Conservation (phyloP, 1,284 basidiomycete species). For the Austropuccinia psidii region DNA sequence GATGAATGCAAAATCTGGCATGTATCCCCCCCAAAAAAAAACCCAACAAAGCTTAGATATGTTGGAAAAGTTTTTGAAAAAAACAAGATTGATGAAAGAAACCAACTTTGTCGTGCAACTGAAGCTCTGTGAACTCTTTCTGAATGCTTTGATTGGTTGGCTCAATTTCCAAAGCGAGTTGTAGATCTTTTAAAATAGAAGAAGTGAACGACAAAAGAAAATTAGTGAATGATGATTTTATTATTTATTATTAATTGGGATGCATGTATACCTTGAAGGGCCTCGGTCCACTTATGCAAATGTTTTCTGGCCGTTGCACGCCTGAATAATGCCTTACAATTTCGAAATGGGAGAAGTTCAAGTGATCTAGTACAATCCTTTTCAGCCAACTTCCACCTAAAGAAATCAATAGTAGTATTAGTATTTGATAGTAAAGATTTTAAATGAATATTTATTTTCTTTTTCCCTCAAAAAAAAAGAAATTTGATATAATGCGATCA, state of each 20-base stretch:
- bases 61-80: no score
- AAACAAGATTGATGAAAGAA: no score
- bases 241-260: background rate
- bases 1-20: no score
- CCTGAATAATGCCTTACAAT: slow-evolving; percentile 24
- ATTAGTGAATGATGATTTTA: background rate
- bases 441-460: no score
- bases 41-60: no score
- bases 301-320: slow-evolving; percentile 3
- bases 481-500: background rate
- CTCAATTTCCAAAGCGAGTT: background rate
- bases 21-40: no score
- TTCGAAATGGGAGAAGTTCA: background rate
- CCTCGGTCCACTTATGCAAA: slow-evolving; percentile 7
- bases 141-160: background rate
- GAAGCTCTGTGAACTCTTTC: background rate
- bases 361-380: slow-evolving; percentile 8
- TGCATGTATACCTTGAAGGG: background rate
- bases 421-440: background rate
- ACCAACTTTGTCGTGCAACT: background rate
- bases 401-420: background rate
- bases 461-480: background rate
- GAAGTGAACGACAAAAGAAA: background rate
- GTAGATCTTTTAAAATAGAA: background rate
- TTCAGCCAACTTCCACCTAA: slow-evolving; percentile 18